phyloP scores from a whole-genome alignment of 495 filamentous ascomycete genomes.

The Annulohypoxylon stygium region DNA sequence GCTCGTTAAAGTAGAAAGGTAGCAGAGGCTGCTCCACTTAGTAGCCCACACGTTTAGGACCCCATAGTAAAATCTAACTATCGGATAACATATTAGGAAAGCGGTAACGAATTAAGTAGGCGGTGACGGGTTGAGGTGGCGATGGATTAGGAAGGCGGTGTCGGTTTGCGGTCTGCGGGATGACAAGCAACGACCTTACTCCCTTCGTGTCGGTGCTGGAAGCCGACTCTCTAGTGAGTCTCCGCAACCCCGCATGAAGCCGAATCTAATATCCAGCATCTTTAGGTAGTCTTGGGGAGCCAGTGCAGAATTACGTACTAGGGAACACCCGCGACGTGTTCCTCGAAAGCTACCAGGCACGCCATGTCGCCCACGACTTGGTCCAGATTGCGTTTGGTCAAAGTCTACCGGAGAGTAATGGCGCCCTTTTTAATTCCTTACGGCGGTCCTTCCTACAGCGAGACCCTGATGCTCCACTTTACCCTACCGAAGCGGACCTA shows the following conservation, averaged over 20 bases:
- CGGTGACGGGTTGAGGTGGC: slow-evolving; percentile 5
- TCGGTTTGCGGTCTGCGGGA: slow-evolving; percentile 4
- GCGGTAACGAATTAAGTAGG: slow-evolving; percentile 6
- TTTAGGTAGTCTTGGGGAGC: neutral
- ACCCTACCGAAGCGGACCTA: slow-evolving; percentile 5
- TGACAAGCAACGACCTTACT: slow-evolving; percentile 11
- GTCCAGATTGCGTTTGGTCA: slow-evolving; percentile 3
- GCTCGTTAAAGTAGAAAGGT: slow-evolving; percentile 4
- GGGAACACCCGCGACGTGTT: slow-evolving; percentile 7
- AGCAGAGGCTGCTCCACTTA: slow-evolving; percentile 6
- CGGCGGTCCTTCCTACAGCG: slow-evolving; percentile 2
- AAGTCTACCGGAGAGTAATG: neutral
- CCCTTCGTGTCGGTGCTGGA: slow-evolving; percentile 8
- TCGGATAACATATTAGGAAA: slow-evolving; percentile 7
- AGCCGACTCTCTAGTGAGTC: slow-evolving; percentile 6
- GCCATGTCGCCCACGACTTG: slow-evolving; percentile 9
- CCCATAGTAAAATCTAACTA: neutral
- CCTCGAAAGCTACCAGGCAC: slow-evolving; percentile 10
- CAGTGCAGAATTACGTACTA: slow-evolving; percentile 9
- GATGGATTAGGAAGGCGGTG: slow-evolving; percentile 1
- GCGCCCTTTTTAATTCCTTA: slow-evolving; percentile 9
- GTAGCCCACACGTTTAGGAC: slow-evolving; percentile 1
- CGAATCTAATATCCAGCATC: neutral
- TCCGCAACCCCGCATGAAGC: slow-evolving; percentile 4
- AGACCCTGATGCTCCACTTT: slow-evolving; percentile 6